phyloP scores from a whole-genome alignment of 2,329 filamentous ascomycete species.

The Aureobasidium musti region DNA sequence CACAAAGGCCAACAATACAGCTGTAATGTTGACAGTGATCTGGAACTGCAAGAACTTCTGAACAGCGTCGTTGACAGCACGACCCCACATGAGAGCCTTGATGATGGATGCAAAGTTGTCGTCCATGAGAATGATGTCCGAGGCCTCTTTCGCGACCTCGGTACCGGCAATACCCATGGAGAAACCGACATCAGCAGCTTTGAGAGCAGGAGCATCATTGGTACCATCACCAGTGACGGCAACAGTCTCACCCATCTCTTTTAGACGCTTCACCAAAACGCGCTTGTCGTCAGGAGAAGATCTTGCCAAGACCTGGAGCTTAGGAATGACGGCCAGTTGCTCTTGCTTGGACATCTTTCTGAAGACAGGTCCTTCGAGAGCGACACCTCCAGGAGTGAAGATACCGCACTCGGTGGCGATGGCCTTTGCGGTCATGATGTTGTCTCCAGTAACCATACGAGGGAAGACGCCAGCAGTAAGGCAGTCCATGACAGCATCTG shows the following conservation, averaged over 20 bases:
- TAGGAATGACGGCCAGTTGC: slow-evolving; percentile 59
- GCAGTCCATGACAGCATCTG: slow-evolving; percentile 66
- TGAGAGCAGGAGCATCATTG: slow-evolving; percentile 66
- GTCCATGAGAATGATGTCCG: slow-evolving; percentile 63
- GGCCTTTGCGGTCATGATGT: slow-evolving; percentile 69
- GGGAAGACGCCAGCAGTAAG: slow-evolving; percentile 69
- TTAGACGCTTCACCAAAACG: slow-evolving; percentile 63
- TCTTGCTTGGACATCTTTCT: slow-evolving; percentile 47
- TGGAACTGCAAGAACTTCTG: slow-evolving; percentile 67
- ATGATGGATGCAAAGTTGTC: slow-evolving; percentile 66
- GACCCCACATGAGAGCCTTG: slow-evolving; percentile 63
- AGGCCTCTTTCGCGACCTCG: slow-evolving; percentile 64
- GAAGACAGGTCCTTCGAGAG: slow-evolving; percentile 51
- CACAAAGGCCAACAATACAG: slow-evolving; percentile 83
- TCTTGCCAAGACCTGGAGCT: slow-evolving; percentile 67
- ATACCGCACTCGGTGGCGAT: slow-evolving; percentile 76
- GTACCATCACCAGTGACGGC: slow-evolving; percentile 68
- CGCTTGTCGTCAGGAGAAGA: slow-evolving; percentile 71
- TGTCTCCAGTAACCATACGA: slow-evolving; percentile 74
- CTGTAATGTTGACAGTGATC: slow-evolving; percentile 88
- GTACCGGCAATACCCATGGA: slow-evolving; percentile 69
- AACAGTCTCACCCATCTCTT: slow-evolving; percentile 66
- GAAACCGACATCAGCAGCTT: slow-evolving; percentile 67
- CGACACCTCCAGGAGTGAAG: slow-evolving; percentile 47
- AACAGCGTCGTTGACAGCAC: slow-evolving; percentile 59